Evolutionary conservation across 2,329 filamentous ascomycete genomes (phyloP).

Genomic region (Penicillium decumbens): DNA sequence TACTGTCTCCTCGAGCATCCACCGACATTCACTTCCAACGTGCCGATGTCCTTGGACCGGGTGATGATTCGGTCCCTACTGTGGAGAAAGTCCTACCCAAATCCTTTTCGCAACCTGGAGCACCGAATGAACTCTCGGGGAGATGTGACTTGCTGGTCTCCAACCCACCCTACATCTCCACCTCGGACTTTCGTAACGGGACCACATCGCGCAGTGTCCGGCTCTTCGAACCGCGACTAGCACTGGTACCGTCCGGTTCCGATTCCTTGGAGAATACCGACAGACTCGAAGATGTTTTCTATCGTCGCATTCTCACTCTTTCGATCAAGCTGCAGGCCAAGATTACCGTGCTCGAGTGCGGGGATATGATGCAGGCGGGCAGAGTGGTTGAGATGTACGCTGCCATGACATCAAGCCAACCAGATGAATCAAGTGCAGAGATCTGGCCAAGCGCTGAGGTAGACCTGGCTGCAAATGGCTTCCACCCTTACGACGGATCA

Average conservation of each 20-base stretch:
- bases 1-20: constrained; percentile 24
- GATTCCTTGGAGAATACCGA: neutral
- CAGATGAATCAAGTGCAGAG: constrained; percentile 3
- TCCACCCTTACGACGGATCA: constrained; percentile 19
- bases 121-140: neutral
- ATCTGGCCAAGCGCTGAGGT: constrained; percentile 17
- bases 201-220: constrained; percentile 70
- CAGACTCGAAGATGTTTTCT: constrained; percentile 35
- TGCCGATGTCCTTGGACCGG: constrained; percentile 40
- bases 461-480: constrained; percentile 17
- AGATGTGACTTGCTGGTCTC: constrained; percentile 66
- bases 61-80: neutral
- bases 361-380: constrained; percentile 30
- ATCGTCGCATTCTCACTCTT: constrained; percentile 30
- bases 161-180: constrained; percentile 89
- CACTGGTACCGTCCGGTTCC: constrained; percentile 60
- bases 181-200: constrained; percentile 51
- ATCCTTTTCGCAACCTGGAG: neutral
- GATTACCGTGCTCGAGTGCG: constrained; percentile 37
- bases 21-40: constrained; percentile 45
- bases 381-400: constrained; percentile 27
- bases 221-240: constrained; percentile 72
- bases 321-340: constrained; percentile 22
- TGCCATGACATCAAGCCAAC: constrained; percentile 2
- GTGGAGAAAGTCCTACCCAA: constrained; percentile 15